phyloP scores from a whole-genome alignment of 352 stramenopile genomes.

The Pythium volutum region DNA sequence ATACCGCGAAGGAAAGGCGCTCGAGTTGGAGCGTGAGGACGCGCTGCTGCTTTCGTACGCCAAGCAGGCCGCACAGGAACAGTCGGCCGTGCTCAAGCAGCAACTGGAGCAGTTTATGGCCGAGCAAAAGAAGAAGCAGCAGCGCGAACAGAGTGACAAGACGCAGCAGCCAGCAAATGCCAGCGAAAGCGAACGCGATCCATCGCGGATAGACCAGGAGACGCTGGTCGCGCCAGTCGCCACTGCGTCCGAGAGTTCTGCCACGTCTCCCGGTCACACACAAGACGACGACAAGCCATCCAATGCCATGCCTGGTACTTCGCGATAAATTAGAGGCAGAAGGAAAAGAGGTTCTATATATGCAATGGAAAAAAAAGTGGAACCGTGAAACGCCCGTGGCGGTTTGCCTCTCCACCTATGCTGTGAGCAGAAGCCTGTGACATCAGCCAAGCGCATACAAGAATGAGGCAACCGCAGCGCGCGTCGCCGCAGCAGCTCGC shows the following conservation, averaged over 20 bases:
- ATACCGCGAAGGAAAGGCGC: constrained; percentile 73
- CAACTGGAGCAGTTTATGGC: constrained; percentile 69
- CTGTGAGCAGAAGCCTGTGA: neutral
- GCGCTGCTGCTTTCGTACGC: constrained; percentile 72
- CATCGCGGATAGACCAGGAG: constrained; percentile 4
- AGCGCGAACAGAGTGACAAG: constrained; percentile 16
- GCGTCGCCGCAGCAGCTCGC: constrained; percentile 24
- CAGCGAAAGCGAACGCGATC: too few species aligned
- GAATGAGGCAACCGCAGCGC: constrained; percentile 19
- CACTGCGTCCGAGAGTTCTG: neutral
- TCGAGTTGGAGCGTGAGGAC: constrained; percentile 72
- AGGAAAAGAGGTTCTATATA: neutral
- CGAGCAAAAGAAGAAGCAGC: constrained; percentile 53
- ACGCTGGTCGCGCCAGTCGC: neutral
- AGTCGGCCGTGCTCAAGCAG: constrained; percentile 66
- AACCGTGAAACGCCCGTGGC: constrained; percentile 19
- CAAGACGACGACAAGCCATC: neutral
- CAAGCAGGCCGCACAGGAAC: constrained; percentile 70
- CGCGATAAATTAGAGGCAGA: constrained; percentile 1
- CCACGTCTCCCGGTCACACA: too few species aligned
- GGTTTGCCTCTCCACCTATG: neutral
- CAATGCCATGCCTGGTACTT: neutral
- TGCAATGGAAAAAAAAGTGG: neutral
- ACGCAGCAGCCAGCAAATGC: neutral
- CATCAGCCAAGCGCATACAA: too few species aligned